These are phyloP conservation scores for Penicillium maclennaniae DNA, from an alignment of 495 filamentous ascomycete species.

Conservation along the genomic window DNA sequence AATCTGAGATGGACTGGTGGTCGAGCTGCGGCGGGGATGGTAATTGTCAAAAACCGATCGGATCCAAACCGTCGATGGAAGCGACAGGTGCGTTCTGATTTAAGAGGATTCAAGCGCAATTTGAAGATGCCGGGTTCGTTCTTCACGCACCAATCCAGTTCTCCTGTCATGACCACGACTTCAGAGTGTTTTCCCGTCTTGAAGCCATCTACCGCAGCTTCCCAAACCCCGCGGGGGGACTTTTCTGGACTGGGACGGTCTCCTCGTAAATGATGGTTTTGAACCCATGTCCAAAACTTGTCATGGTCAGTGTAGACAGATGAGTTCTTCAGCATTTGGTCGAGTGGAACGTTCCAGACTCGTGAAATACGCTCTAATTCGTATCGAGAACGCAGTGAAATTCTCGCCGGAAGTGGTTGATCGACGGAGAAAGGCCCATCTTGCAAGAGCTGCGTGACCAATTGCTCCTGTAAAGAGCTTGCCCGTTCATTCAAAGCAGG, in stretches of 20 bases:
- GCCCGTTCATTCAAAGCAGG: not conserved
- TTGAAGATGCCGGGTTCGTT: slow-evolving; percentile 38
- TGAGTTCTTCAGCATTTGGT: slow-evolving; percentile 28
- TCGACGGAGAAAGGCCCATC: slow-evolving; percentile 34
- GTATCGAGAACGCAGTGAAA: slow-evolving; percentile 43
- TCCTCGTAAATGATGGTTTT: slow-evolving; percentile 25
- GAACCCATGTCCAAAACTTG: slow-evolving; percentile 40
- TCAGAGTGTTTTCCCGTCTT: slow-evolving; percentile 37
- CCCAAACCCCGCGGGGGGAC: slow-evolving; percentile 39
- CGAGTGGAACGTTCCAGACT: slow-evolving; percentile 33
- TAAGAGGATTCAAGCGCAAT: slow-evolving; percentile 40
- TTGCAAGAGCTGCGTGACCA: slow-evolving; percentile 27
- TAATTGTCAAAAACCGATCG: slow-evolving; percentile 44
- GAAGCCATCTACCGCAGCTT: slow-evolving; percentile 33
- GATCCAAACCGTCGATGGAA: slow-evolving; percentile 48
- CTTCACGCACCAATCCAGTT: slow-evolving; percentile 37
- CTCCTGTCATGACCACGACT: slow-evolving; percentile 40
- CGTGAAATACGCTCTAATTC: slow-evolving; percentile 41
- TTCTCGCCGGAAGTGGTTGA: slow-evolving; percentile 22
- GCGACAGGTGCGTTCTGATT: slow-evolving; percentile 42
- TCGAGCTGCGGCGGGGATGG: slow-evolving; percentile 34
- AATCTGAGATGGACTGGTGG: slow-evolving; percentile 34
- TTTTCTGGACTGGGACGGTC: slow-evolving; percentile 35
- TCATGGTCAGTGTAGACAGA: slow-evolving; percentile 29
- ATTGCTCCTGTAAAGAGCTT: slow-evolving; percentile 14